phyloP scores from a whole-genome alignment of 1,139 yeast species.

The Barnettozyma hawaiiensis region DNA sequence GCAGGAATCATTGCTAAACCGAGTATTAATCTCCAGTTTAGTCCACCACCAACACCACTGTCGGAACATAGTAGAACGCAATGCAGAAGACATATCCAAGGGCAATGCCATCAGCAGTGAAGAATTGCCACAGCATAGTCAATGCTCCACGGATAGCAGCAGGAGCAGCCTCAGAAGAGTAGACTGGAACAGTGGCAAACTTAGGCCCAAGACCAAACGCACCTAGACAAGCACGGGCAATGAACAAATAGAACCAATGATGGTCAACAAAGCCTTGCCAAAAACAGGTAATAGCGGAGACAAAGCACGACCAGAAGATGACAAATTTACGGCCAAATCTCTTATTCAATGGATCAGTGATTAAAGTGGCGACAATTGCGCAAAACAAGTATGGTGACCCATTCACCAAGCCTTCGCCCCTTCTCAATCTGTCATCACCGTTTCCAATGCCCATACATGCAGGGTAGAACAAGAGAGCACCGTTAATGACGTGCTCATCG shows the following conservation, averaged over 20 bases:
- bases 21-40: slow-evolving; percentile 78
- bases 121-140: slow-evolving; percentile 86
- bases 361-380: slow-evolving; percentile 65
- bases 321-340: slow-evolving; percentile 68
- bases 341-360: slow-evolving; percentile 62
- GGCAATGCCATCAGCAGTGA: slow-evolving; percentile 85
- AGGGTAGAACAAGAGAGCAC: slow-evolving; percentile 74
- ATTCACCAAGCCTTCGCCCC: slow-evolving; percentile 71
- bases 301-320: slow-evolving; percentile 57
- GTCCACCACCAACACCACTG: slow-evolving; percentile 43
- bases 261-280: slow-evolving; percentile 70
- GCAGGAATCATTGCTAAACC: slow-evolving; percentile 78
- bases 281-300: slow-evolving; percentile 63
- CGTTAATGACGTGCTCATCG: slow-evolving; percentile 86
- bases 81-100: slow-evolving; percentile 68
- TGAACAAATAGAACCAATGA: slow-evolving; percentile 67
- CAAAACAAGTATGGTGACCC: slow-evolving; percentile 81
- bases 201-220: slow-evolving; percentile 71
- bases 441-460: slow-evolving; percentile 45
- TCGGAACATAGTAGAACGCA: slow-evolving; percentile 49
- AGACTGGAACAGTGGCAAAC: slow-evolving; percentile 77
- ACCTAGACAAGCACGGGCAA: slow-evolving; percentile 68
- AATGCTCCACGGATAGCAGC: slow-evolving; percentile 71
- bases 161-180: slow-evolving; percentile 78
- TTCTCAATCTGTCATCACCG: slow-evolving; percentile 46